phyloP scores from a whole-genome alignment of 2,329 filamentous ascomycete genomes.

The Juglanconis sp. region DNA sequence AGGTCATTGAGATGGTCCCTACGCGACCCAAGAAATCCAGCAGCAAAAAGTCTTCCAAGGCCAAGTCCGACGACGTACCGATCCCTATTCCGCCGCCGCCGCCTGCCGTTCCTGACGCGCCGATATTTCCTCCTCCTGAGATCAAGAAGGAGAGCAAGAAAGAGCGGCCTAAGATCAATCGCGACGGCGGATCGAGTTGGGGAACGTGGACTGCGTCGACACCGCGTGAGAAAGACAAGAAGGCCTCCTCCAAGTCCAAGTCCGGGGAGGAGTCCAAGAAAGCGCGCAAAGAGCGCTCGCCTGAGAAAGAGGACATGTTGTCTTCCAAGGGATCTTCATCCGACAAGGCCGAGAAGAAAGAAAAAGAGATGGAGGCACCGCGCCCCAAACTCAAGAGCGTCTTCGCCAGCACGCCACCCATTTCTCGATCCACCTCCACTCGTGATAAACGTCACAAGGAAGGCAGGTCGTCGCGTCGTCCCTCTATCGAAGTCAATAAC shows the following conservation, averaged over 20 bases:
- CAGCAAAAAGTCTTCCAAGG: slow-evolving; percentile 39
- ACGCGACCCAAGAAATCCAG: slow-evolving; percentile 40
- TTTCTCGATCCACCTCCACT: slow-evolving; percentile 67
- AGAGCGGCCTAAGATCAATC: slow-evolving; percentile 73
- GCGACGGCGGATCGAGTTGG: slow-evolving; percentile 66
- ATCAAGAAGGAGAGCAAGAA: slow-evolving; percentile 62
- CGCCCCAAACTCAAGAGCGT: slow-evolving; percentile 60
- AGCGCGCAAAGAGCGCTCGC: slow-evolving; percentile 44
- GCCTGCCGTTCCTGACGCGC: slow-evolving; percentile 46
- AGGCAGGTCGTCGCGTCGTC: slow-evolving; percentile 61
- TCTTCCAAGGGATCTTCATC: slow-evolving; percentile 70
- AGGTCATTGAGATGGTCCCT: slow-evolving; percentile 49
- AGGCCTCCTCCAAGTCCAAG: slow-evolving; percentile 58
- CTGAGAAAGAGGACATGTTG: slow-evolving; percentile 60
- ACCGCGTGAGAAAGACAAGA: slow-evolving; percentile 47
- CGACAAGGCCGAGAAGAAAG: slow-evolving; percentile 53
- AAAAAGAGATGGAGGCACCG: slow-evolving; percentile 44
- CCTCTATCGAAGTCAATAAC: slow-evolving; percentile 62
- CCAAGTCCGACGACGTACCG: slow-evolving; percentile 33
- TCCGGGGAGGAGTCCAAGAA: slow-evolving; percentile 54
- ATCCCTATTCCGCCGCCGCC: slow-evolving; percentile 38
- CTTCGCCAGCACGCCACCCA: slow-evolving; percentile 65
- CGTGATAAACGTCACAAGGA: slow-evolving; percentile 59
- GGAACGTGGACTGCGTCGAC: slow-evolving; percentile 66
- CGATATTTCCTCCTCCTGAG: slow-evolving; percentile 51